phyloP scores from a whole-genome alignment of 148 eudicot species.

The Polygonum aviculare region DNA sequence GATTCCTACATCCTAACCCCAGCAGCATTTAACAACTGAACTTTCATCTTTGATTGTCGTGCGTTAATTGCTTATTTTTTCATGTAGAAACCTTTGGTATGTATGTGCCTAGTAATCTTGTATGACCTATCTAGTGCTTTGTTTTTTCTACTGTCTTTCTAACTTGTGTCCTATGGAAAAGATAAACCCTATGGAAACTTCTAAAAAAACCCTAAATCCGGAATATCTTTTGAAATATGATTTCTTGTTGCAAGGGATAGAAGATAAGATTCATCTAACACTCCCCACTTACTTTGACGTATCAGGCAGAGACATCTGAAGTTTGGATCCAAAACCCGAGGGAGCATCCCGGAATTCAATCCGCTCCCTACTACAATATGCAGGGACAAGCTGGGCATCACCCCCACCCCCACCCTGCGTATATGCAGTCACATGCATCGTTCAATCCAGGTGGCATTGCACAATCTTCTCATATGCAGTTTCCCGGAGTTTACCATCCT shows the following conservation, averaged over 20 bases:
- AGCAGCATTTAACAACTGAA: background rate
- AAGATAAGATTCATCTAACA: background rate
- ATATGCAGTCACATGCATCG: constrained; percentile 54
- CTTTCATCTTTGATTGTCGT: background rate
- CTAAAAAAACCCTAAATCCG: too few relatives aligned
- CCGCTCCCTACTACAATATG: constrained; percentile 67
- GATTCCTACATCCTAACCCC: too few relatives aligned
- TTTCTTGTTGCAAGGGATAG: too few relatives aligned
- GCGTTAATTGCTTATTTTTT: background rate
- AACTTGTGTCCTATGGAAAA: too few relatives aligned
- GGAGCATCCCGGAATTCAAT: constrained; percentile 59
- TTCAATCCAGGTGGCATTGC: constrained; percentile 58
- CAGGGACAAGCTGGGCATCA: constrained; percentile 66
- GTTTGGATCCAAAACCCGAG: constrained; percentile 68
- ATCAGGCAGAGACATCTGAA: constrained; percentile 76
- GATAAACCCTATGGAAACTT: too few relatives aligned
- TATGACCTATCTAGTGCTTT: background rate
- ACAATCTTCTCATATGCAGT: constrained; percentile 80
- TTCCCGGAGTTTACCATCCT: constrained; percentile 65
- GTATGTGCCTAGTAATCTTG: background rate
- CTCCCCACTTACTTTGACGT: background rate
- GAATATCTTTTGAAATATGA: too few relatives aligned
- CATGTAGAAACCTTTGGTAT: background rate
- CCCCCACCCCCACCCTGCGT: constrained; percentile 57
- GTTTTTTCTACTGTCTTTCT: too few relatives aligned